phyloP scores from a whole-genome alignment of 352 stramenopile genomes.

The Phytopythium kandeliae region DNA sequence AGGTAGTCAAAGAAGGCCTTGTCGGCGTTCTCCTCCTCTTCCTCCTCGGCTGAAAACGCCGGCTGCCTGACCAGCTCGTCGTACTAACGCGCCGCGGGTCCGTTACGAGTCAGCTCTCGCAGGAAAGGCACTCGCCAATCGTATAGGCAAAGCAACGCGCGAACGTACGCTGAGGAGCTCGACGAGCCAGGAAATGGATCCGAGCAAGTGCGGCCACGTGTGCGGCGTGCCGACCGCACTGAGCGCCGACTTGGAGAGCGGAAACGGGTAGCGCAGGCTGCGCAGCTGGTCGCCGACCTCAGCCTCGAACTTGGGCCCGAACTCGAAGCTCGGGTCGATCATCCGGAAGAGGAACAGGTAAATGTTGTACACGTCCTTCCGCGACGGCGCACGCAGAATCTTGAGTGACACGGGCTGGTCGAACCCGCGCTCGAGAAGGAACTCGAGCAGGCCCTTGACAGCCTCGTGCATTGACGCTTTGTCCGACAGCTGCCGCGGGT shows the following conservation, averaged over 20 bases:
- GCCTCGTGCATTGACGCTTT: conserved; percentile 90
- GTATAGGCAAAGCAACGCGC: too few species aligned
- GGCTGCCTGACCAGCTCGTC: conserved; percentile 67
- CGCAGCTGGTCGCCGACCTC: conserved; percentile 69
- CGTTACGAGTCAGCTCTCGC: conserved; percentile 9
- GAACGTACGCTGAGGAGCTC: conserved; percentile 89
- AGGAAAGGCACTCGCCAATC: too few species aligned
- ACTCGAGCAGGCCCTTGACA: conserved; percentile 93
- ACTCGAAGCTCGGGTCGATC: conserved; percentile 90
- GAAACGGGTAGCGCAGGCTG: conserved; percentile 91
- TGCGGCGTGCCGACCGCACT: conserved; percentile 92
- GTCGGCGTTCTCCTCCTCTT: conserved; percentile 74
- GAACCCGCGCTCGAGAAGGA: conserved; percentile 89
- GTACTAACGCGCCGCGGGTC: conserved; percentile 45
- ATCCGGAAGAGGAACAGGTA: conserved; percentile 95
- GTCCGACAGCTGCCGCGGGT: conserved; percentile 87
- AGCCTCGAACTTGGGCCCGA: conserved; percentile 71
- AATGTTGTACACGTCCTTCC: conserved; percentile 97
- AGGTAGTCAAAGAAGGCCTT: conserved; percentile 96
- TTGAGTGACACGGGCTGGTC: conserved; percentile 90
- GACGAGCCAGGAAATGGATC: conserved; percentile 96
- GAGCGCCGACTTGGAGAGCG: conserved; percentile 95
- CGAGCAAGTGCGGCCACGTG: conserved; percentile 95
- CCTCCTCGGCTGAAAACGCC: conserved; percentile 44
- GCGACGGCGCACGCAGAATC: conserved; percentile 90